Base-by-base conservation (phyloP, 805 yeast genomes). In the Wickerhamiella australiensis region DNA sequence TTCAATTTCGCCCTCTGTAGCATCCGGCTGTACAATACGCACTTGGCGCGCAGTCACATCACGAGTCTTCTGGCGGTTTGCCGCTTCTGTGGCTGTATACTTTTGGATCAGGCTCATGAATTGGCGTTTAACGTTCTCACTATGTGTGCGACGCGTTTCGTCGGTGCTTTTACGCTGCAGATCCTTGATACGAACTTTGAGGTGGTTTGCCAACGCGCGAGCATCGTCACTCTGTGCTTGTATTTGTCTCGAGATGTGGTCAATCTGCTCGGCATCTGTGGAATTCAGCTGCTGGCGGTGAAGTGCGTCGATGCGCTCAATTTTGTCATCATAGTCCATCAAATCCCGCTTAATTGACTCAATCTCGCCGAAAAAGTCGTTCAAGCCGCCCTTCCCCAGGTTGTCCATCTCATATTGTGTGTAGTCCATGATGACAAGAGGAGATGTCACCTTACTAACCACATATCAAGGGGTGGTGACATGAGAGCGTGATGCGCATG, bases 21-120 rank as follows among this genome's bases (percentile, higher is more conserved):
- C 69, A 23, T 63, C 68, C 18, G 69, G 69, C 17, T 63, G 65
- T 23, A 65, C 92, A 61, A 92, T 84, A 63, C 79, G 80, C 70
- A 82, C 88, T 73, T 90, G 97, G 66, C 95, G 80, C 59, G 82
- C 88, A 46, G 96, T 95, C 62, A 85, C 94, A 54, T 78, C 78
- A 64, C 82, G 79, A 65, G 85, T 85, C 59, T 82, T 79, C 64
- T 82, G 87, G 57, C 87, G 77, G 71, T 84, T 87, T 59, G 81
- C 78, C 53, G 85, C 86, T 67, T 92, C 97, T 56, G 85, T 77
- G 60, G 80, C 75, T 66, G 94, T 79, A 70, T 84, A 86, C 62
- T 79, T 86, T 66, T 87, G 94, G 62, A 92, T 90, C 51, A 82
- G 75, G 55, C 79, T 78, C 74, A 88, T 77, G 65, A 92, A 92